Evolutionary conservation across 192 early-diverging fungal genomes (phyloP).

Genomic region (Chytriomyces hyalinus): DNA sequence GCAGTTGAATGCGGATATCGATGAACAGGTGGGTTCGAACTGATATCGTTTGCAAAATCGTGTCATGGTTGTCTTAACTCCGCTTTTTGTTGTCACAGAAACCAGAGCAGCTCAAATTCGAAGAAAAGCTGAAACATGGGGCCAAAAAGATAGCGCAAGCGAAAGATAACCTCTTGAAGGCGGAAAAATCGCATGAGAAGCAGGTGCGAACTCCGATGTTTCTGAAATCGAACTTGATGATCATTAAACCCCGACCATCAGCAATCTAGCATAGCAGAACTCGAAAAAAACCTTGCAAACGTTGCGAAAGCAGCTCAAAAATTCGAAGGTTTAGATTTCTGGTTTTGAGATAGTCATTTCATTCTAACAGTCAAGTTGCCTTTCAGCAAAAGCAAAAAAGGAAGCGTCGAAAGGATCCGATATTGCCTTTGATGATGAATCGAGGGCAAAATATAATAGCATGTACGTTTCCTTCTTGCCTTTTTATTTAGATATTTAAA

Average conservation of each 20-base stretch:
- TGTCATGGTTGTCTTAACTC: neutral
- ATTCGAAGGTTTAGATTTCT: slow-evolving; percentile 36
- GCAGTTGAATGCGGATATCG: slow-evolving; percentile 74
- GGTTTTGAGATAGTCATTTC: neutral
- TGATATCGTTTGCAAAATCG: neutral
- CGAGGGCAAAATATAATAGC: slow-evolving; percentile 56
- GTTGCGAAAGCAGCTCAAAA: slow-evolving; percentile 37
- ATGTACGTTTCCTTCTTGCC: slow-evolving; percentile 39
- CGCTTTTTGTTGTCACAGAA: slow-evolving; percentile 47
- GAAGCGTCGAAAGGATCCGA: slow-evolving; percentile 4
- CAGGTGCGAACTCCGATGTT: slow-evolving; percentile 44
- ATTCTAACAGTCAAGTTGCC: neutral
- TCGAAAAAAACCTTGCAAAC: slow-evolving; percentile 51
- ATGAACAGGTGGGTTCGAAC: slow-evolving; percentile 53
- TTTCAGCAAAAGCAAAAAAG: slow-evolving; percentile 14
- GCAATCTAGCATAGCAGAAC: slow-evolving; percentile 44
- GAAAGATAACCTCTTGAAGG: slow-evolving; percentile 61
- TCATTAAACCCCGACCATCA: slow-evolving; percentile 10
- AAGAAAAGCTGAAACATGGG: slow-evolving; percentile 77
- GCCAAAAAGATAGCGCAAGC: slow-evolving; percentile 69
- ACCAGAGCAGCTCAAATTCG: slow-evolving; percentile 65
- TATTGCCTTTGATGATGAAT: slow-evolving; percentile 17
- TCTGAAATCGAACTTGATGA: neutral
- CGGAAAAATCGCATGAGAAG: slow-evolving; percentile 57
- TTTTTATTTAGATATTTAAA: neutral